phyloP scores from a whole-genome alignment of 768 basidiomycete genomes.

The Mycena pura region DNA sequence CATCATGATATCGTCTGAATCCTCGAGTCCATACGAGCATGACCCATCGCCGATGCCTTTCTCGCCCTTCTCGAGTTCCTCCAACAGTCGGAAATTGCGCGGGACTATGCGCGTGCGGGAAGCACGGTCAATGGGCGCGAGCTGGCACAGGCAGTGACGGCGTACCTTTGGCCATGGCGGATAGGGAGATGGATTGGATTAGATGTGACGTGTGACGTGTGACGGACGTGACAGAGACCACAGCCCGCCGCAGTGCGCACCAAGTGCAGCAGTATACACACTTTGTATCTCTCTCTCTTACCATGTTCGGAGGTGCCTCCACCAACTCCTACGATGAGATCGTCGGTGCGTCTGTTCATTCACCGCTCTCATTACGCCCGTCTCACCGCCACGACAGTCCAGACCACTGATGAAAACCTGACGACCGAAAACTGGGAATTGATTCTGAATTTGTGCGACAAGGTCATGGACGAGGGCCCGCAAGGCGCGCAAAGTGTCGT shows the following conservation, averaged over 20 bases:
- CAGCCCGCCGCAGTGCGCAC: slow-evolving; percentile 3
- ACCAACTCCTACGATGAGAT: slow-evolving; percentile 89
- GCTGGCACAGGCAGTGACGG: slow-evolving; percentile 20
- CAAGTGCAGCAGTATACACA: no score
- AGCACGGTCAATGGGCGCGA: neutral
- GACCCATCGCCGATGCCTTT: slow-evolving; percentile 99
- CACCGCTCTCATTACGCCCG: neutral
- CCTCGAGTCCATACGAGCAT: slow-evolving; percentile 95
- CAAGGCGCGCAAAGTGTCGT: slow-evolving; percentile 89
- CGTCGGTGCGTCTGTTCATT: slow-evolving; percentile 67
- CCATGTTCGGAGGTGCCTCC: slow-evolving; percentile 76
- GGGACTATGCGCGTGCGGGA: slow-evolving; percentile 64
- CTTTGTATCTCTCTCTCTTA: slow-evolving; percentile 8
- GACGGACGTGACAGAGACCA: neutral
- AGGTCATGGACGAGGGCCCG: slow-evolving; percentile 88
- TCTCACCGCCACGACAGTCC: slow-evolving; percentile 54
- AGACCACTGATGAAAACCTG: slow-evolving; percentile 97
- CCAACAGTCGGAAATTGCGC: slow-evolving; percentile 93
- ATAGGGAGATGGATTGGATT: slow-evolving; percentile 15
- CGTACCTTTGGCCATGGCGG: slow-evolving; percentile 58
- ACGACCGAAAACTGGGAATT: slow-evolving; percentile 97
- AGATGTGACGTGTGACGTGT: neutral
- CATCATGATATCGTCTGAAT: slow-evolving; percentile 97
- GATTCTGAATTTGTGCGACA: slow-evolving; percentile 94
- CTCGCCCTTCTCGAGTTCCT: slow-evolving; percentile 99